Percentiles rank a stretch among this genome's conserved stretches.
phyloP scores from a whole-genome alignment of 2,329 filamentous ascomycete species.

The Fusarium staphyleae region DNA sequence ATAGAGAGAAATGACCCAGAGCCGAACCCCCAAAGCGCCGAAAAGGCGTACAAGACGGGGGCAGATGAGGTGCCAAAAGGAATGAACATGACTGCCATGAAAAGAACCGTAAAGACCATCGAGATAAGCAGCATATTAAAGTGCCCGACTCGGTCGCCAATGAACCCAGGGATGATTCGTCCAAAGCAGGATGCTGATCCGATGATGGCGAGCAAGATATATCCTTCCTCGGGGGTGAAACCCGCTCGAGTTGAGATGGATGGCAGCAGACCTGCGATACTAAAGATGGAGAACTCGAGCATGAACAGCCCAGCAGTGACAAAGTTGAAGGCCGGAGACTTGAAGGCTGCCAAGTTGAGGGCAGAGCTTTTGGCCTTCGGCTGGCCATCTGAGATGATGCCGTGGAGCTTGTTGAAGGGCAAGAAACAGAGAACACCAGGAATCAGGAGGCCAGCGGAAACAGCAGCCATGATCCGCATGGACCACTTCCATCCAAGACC shows the following conservation, averaged over 20 bases:
- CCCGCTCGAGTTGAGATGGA: slow-evolving; percentile 51
- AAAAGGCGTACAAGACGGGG: slow-evolving; percentile 52
- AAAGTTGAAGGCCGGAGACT: slow-evolving; percentile 50
- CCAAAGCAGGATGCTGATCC: slow-evolving; percentile 54
- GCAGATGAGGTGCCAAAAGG: slow-evolving; percentile 52
- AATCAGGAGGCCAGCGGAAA: slow-evolving; percentile 39
- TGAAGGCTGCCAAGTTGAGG: slow-evolving; percentile 52
- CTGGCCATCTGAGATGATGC: slow-evolving; percentile 5
- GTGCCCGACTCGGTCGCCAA: slow-evolving; percentile 52
- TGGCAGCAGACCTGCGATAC: slow-evolving; percentile 54
- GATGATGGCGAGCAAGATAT: slow-evolving; percentile 53
- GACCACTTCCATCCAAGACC: slow-evolving; percentile 46
- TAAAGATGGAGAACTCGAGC: slow-evolving; percentile 58
- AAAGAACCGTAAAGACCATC: slow-evolving; percentile 46
- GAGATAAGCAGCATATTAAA: slow-evolving; percentile 49
- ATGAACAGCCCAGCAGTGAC: slow-evolving; percentile 52
- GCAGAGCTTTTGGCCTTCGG: slow-evolving; percentile 24
- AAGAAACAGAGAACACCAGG: slow-evolving; percentile 46
- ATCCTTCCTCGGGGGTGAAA: slow-evolving; percentile 50
- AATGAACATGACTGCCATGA: slow-evolving; percentile 53
- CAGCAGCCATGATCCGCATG: slow-evolving; percentile 43
- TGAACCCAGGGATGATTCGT: slow-evolving; percentile 52
- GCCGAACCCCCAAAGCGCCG: slow-evolving; percentile 57
- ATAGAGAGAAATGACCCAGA: slow-evolving; percentile 57
- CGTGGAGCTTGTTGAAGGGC: slow-evolving; percentile 40